These are phyloP conservation scores for Orbilia oligospora DNA, from an alignment of 2,329 filamentous ascomycete genomes.

Conservation along the genomic window DNA sequence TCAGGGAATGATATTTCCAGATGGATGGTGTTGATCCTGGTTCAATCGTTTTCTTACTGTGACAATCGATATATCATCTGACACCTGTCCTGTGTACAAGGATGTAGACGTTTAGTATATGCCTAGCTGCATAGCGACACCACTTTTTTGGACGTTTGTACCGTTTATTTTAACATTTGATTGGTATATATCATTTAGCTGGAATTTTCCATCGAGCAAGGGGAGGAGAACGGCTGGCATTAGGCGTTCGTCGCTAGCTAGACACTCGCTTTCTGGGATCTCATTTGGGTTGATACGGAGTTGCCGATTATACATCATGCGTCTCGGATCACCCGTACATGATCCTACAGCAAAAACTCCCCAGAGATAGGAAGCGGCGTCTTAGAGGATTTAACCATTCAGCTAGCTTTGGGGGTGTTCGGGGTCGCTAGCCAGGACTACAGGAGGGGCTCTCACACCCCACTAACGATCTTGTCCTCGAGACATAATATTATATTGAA, in stretches of 20 bases:
- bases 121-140: conserved; percentile 4
- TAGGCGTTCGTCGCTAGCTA: conserved; percentile 8
- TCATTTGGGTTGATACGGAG: not conserved
- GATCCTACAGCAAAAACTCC: not conserved
- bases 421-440: not conserved
- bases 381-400: not conserved
- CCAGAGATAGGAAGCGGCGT: not conserved
- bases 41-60: not conserved
- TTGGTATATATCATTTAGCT: conserved; percentile 1
- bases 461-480: not conserved
- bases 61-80: not conserved
- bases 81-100: not conserved
- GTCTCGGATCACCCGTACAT: conserved; percentile 6
- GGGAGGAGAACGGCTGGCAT: not conserved
- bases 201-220: not conserved
- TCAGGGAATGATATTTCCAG: not conserved
- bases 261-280: not conserved
- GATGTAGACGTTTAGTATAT: not conserved
- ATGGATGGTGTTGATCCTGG: not conserved
- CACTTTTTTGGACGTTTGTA: not conserved
- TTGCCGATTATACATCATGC: conserved; percentile 11
- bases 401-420: not conserved
- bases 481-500: conserved; percentile 4
- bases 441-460: not conserved
- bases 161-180: not conserved